phyloP scores from a whole-genome alignment of 352 stramenopile genomes.

The Pythium aphanidermatum region DNA sequence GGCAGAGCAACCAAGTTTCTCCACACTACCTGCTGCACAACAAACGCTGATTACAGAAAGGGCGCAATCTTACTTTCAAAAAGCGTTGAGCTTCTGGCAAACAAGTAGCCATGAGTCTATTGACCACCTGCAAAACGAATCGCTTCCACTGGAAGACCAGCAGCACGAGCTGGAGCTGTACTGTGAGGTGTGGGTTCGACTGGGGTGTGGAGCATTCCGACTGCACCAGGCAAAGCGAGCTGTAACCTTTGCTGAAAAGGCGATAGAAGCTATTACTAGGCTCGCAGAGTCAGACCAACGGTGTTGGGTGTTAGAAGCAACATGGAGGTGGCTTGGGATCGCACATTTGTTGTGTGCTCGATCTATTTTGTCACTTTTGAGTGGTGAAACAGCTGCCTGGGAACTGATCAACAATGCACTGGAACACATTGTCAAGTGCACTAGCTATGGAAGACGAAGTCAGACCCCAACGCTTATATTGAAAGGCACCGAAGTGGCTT shows the following conservation, averaged over 20 bases:
- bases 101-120: constrained; percentile 28
- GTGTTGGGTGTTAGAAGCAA: constrained; percentile 22
- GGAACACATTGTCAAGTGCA: constrained; percentile 43
- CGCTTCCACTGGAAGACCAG: constrained; percentile 35
- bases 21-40: constrained; percentile 13
- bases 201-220: constrained; percentile 53
- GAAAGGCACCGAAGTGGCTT: constrained; percentile 61
- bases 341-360: constrained; percentile 54
- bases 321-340: constrained; percentile 66
- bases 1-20: background rate
- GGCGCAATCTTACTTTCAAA: constrained; percentile 43
- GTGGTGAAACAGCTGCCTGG: constrained; percentile 32
- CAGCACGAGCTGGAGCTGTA: constrained; percentile 58
- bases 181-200: constrained; percentile 62
- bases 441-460: constrained; percentile 30
- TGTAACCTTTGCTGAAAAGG: constrained; percentile 46
- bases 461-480: constrained; percentile 22
- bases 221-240: constrained; percentile 41
- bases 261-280: constrained; percentile 25
- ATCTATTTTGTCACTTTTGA: constrained; percentile 41
- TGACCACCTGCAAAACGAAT: constrained; percentile 18
- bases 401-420: constrained; percentile 49
- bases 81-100: constrained; percentile 48
- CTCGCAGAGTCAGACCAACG: constrained; percentile 7
- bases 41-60: constrained; percentile 40